Conservation (phyloP, 495 filamentous ascomycete species). For the Aspergillus incahuasiensis region DNA sequence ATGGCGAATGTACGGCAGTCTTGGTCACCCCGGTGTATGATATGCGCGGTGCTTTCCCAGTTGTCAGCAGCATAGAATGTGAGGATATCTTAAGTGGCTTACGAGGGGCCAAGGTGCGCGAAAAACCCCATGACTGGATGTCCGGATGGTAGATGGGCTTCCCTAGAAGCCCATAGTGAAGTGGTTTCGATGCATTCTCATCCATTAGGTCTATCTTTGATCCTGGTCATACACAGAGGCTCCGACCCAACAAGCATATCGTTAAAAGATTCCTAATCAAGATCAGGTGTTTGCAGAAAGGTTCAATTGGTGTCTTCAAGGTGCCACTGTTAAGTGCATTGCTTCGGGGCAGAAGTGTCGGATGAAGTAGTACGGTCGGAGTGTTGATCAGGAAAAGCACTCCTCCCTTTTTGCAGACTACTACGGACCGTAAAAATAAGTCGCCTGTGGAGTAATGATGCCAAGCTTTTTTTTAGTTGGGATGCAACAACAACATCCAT, state of each 20-base stretch:
- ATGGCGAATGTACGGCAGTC: conserved; percentile 25
- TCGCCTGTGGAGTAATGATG: not conserved
- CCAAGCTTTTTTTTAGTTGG: conserved; percentile 29
- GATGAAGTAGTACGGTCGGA: conserved; percentile 17
- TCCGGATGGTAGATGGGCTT: conserved; percentile 50
- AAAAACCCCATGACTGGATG: conserved; percentile 53
- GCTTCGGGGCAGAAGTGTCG: conserved; percentile 18
- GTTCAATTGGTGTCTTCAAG: conserved; percentile 4
- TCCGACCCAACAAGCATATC: conserved; percentile 32
- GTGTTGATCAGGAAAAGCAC: not conserved
- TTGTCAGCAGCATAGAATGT: conserved; percentile 12
- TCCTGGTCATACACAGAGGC: conserved; percentile 28
- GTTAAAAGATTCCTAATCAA: conserved; percentile 18
- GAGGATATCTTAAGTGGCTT: conserved; percentile 7
- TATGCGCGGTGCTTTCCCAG: conserved; percentile 22
- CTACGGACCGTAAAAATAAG: not conserved
- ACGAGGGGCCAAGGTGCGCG: conserved; percentile 32
- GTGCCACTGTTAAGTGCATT: not conserved
- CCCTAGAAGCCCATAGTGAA: conserved; percentile 65
- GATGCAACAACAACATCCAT: conserved; percentile 18
- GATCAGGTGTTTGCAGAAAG: not conserved
- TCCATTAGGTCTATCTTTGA: conserved; percentile 55
- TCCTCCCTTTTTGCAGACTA: not conserved
- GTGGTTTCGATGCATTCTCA: conserved; percentile 49
- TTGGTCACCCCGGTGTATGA: conserved; percentile 33